These are phyloP conservation scores for Nicotiana undulata DNA, from an alignment of 257 asterid genomes.

Conservation along the genomic window DNA sequence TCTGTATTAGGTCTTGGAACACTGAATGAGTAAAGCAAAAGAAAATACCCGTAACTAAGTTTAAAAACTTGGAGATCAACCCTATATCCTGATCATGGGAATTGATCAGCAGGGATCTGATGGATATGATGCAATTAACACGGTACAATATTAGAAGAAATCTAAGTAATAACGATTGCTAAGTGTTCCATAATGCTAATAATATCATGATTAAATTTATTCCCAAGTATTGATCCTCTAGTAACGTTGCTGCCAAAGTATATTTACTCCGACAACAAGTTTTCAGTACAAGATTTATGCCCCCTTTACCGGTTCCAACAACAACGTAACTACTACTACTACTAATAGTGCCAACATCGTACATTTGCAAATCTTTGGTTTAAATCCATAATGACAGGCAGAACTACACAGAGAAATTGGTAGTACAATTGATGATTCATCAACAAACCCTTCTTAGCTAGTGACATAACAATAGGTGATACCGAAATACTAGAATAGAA, in stretches of 20 bases:
- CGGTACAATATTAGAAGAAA: background rate
- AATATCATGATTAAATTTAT: background rate
- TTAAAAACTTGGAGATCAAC: background rate
- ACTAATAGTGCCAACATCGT: background rate
- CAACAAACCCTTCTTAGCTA: background rate
- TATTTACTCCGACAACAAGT: background rate
- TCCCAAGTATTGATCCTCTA: background rate
- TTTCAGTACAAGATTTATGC: background rate
- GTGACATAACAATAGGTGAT: background rate
- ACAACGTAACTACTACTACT: too few species aligned
- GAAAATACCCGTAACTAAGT: background rate
- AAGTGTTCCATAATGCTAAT: background rate
- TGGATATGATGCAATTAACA: background rate
- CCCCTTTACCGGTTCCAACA: background rate
- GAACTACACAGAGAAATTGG: background rate
- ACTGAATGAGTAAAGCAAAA: too few species aligned
- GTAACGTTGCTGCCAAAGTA: background rate
- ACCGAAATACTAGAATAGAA: background rate
- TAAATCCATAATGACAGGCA: background rate
- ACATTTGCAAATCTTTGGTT: background rate
- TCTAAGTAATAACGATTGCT: background rate
- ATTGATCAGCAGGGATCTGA: background rate
- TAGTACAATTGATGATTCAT: background rate
- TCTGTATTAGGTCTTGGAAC: too few species aligned
- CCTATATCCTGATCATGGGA: background rate